Conservation (phyloP, 2,329 filamentous ascomycete species). For the Botrytis hyacinthi region DNA sequence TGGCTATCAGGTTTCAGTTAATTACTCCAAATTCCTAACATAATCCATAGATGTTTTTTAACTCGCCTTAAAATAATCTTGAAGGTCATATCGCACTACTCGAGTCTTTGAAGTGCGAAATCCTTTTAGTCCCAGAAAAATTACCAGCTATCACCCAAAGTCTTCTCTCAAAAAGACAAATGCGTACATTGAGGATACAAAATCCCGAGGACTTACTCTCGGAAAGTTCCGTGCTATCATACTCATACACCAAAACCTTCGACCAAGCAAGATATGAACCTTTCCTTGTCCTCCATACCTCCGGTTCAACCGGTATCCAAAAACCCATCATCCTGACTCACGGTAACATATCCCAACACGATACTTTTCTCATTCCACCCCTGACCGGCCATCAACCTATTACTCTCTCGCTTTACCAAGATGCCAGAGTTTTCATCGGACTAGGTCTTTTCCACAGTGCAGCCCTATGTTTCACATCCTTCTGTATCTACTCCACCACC, state of each 20-base stretch:
- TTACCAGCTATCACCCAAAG: neutral
- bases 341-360: neutral
- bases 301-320: neutral
- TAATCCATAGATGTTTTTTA: neutral
- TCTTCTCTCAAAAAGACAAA: neutral
- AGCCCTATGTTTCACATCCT: neutral
- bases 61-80: neutral
- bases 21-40: neutral
- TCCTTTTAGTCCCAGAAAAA: neutral
- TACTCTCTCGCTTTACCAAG: neutral
- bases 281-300: neutral
- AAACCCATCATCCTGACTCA: neutral
- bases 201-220: neutral
- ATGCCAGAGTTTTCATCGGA: neutral
- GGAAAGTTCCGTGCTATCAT: neutral
- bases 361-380: neutral
- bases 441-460: neutral
- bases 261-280: neutral
- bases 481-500: neutral
- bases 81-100: neutral
- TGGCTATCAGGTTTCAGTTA: neutral
- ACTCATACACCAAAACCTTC: constrained; percentile 1
- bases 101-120: neutral
- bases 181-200: neutral
- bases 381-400: neutral